Conservation (phyloP, 306 rosid genomes). For the Astragalus glycyphyllos region DNA sequence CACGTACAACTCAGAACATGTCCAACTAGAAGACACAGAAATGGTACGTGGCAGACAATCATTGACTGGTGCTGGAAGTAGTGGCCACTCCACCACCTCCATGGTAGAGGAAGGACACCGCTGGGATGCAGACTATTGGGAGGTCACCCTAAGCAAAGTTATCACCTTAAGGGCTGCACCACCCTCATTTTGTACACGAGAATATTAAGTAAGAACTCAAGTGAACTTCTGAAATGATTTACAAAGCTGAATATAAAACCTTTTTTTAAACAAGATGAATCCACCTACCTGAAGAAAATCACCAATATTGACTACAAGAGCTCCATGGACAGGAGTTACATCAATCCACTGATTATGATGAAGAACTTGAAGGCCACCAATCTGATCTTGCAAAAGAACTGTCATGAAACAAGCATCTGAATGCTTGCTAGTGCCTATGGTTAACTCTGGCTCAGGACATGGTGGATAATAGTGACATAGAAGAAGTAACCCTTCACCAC, state of each 20-base stretch:
- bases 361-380: conserved; percentile 59
- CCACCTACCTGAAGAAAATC: conserved; percentile 42
- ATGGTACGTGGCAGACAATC: too few species aligned
- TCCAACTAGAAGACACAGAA: too few species aligned
- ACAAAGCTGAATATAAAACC: background rate
- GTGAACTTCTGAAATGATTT: too few species aligned
- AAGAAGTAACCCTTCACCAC: conserved; percentile 39
- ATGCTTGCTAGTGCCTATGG: conserved; percentile 43
- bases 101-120: too few species aligned
- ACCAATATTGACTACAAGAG: conserved; percentile 44
- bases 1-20: too few species aligned
- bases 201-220: too few species aligned
- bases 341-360: conserved; percentile 40
- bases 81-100: too few species aligned
- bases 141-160: too few species aligned
- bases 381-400: conserved; percentile 51
- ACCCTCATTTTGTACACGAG: too few species aligned
- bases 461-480: conserved; percentile 51
- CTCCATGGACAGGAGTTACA: conserved; percentile 25
- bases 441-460: conserved; percentile 57
- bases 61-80: too few species aligned
- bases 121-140: too few species aligned
- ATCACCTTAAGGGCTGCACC: too few species aligned
- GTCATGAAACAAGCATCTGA: conserved; percentile 47
- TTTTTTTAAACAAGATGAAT: background rate